Percentiles rank a stretch among this genome's conserved stretches.
phyloP scores from a whole-genome alignment of 768 basidiomycete species.

The Mycena maculata region DNA sequence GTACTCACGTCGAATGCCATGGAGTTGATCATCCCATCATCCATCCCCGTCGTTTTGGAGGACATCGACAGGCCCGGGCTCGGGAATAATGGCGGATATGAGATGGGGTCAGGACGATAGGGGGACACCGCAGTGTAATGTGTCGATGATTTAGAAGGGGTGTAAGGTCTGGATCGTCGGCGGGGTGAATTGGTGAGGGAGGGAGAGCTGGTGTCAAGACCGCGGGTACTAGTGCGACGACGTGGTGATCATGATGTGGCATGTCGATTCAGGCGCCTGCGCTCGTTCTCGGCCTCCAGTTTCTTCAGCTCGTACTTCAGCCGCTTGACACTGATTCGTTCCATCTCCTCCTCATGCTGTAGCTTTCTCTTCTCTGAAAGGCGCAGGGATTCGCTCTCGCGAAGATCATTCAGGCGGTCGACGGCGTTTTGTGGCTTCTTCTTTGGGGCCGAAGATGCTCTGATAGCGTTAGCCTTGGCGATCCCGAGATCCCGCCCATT shows the following conservation, averaged over 20 bases:
- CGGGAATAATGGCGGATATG: no score
- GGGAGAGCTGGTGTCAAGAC: background rate
- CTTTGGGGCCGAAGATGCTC: background rate
- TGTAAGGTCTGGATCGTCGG: no score
- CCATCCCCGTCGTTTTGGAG: no score
- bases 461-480: background rate
- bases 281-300: constrained; percentile 3
- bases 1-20: no score
- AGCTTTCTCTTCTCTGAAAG: background rate
- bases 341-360: constrained; percentile 10
- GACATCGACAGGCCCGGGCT: no score
- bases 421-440: background rate
- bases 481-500: constrained; percentile 2
- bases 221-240: background rate
- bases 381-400: background rate
- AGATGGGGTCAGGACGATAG: no score
- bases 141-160: no score
- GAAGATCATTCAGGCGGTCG: constrained; percentile 11
- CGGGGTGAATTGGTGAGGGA: background rate
- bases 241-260: constrained; percentile 4
- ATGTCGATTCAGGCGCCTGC: background rate
- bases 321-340: background rate
- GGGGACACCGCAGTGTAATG: no score
- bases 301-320: constrained; percentile 8
- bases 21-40: no score